phyloP scores from a whole-genome alignment of 805 yeast genomes.

The Metschnikowia corniflorae region DNA sequence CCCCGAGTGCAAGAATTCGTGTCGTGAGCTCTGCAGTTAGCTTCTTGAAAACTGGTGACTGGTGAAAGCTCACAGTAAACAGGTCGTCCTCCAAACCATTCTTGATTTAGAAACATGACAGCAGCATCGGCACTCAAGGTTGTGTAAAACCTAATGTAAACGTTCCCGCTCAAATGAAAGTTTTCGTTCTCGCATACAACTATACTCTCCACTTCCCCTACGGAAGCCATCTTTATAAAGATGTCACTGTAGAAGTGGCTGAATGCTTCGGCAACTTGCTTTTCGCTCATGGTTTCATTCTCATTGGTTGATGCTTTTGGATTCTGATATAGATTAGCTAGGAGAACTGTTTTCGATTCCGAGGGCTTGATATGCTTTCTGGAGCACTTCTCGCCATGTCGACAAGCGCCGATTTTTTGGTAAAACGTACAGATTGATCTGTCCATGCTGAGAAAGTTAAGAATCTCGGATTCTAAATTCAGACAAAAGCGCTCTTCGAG shows the following conservation, averaged over 20 bases:
- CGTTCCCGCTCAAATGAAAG: conserved; percentile 82
- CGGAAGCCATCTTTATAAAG: conserved; percentile 53
- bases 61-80: conserved; percentile 78
- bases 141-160: conserved; percentile 60
- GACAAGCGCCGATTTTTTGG: conserved; percentile 83
- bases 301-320: conserved; percentile 44
- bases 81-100: conserved; percentile 82
- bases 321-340: conserved; percentile 62
- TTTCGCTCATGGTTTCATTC: conserved; percentile 30
- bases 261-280: conserved; percentile 44
- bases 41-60: conserved; percentile 63
- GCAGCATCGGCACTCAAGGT: conserved; percentile 60
- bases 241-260: conserved; percentile 70
- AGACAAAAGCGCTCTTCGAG: no score
- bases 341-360: conserved; percentile 59
- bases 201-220: conserved; percentile 55
- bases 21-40: conserved; percentile 73
- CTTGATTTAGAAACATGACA: conserved; percentile 57
- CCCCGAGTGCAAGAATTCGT: conserved; percentile 68
- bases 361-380: conserved; percentile 67
- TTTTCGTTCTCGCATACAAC: conserved; percentile 81
- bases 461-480: no score
- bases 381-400: conserved; percentile 88
- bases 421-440: conserved; percentile 52
- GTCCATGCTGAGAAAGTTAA: no score